A percentile compares a stretch with the other conserved stretches of the same genome.
Conservation (phyloP, 345 rosid species). For the Viola odorata region DNA sequence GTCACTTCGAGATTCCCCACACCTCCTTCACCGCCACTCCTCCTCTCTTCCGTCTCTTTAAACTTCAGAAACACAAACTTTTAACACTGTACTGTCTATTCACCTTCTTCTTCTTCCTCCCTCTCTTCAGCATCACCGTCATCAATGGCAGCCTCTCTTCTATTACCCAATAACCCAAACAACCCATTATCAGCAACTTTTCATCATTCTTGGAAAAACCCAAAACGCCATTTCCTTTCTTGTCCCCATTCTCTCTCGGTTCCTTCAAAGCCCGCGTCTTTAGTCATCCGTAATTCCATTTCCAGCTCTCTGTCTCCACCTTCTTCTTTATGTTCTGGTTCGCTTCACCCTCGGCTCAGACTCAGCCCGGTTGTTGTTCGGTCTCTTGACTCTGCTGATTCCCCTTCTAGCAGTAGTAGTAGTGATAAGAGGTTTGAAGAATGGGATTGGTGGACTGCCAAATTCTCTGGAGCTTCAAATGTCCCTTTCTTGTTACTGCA, state of each 20-base stretch:
- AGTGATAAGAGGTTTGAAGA: slow-evolving; percentile 34
- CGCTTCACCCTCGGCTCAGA: background rate
- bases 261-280: slow-evolving; percentile 11
- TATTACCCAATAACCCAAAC: background rate
- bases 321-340: background rate
- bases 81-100: too few relatives aligned
- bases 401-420: background rate
- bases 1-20: background rate
- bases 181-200: background rate
- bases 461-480: slow-evolving; percentile 64
- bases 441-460: slow-evolving; percentile 86
- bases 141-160: slow-evolving; percentile 11
- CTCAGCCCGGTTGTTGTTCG: background rate
- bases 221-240: slow-evolving; percentile 16
- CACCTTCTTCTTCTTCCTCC: too few relatives aligned
- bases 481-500: slow-evolving; percentile 78
- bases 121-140: too few relatives aligned
- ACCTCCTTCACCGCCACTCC: background rate
- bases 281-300: background rate
- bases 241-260: slow-evolving; percentile 17
- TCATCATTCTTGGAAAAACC: background rate
- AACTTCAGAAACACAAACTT: background rate
- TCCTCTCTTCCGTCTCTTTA: background rate
- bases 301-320: background rate
- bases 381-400: background rate